phyloP scores from a whole-genome alignment of 2,329 filamentous ascomycete species.

The Colletotrichum limetticola region DNA sequence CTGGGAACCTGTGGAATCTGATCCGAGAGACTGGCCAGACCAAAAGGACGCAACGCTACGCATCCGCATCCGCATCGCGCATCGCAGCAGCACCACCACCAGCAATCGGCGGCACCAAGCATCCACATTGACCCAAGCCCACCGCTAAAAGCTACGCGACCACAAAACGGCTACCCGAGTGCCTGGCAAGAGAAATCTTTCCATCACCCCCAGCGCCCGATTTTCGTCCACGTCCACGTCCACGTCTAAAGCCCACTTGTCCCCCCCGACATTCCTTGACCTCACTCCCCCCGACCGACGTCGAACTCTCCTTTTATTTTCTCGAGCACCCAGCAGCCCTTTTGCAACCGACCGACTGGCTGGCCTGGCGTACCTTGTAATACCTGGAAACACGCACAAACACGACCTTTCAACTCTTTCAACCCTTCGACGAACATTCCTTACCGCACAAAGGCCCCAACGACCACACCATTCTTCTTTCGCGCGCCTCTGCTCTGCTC shows the following conservation, averaged over 20 bases:
- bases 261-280: slow-evolving; percentile 38
- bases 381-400: slow-evolving; percentile 32
- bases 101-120: neutral
- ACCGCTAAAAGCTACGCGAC: slow-evolving; percentile 32
- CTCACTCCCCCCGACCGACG: slow-evolving; percentile 33
- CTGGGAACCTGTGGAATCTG: slow-evolving; percentile 26
- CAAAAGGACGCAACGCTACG: slow-evolving; percentile 4
- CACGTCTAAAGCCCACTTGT: slow-evolving; percentile 28
- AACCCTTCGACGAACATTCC: slow-evolving; percentile 33
- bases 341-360: slow-evolving; percentile 24
- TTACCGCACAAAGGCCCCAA: slow-evolving; percentile 10
- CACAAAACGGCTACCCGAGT: slow-evolving; percentile 32
- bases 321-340: slow-evolving; percentile 27
- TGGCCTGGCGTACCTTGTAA: slow-evolving; percentile 36
- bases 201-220: slow-evolving; percentile 22
- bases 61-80: slow-evolving; percentile 26
- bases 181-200: slow-evolving; percentile 34
- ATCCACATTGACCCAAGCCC: slow-evolving; percentile 28
- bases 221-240: slow-evolving; percentile 16
- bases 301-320: slow-evolving; percentile 34
- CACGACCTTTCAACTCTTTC: slow-evolving; percentile 15
- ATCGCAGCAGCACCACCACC: slow-evolving; percentile 18
- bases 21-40: slow-evolving; percentile 22
- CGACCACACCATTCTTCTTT: slow-evolving; percentile 8
- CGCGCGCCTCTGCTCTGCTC: slow-evolving; percentile 18